Percentiles rank a stretch among this genome's conserved stretches.
phyloP scores from a whole-genome alignment of 176 grass and related monocot genomes.

The Carex myosuroides region DNA sequence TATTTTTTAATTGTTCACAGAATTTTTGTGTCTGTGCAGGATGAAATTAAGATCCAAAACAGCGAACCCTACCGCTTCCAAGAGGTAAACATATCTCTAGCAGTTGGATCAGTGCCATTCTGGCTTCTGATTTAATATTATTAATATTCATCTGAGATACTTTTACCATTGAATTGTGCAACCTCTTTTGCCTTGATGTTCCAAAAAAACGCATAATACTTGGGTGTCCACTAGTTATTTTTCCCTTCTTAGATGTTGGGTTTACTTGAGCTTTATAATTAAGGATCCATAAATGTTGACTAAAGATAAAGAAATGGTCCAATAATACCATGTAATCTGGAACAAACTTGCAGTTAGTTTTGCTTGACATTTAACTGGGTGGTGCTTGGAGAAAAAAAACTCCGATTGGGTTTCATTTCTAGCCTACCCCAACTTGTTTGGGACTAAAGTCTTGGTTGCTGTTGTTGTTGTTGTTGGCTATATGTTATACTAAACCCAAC shows the following conservation, averaged over 20 bases:
- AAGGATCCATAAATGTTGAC: not conserved
- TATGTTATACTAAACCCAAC: not conserved
- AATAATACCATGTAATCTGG: not conserved
- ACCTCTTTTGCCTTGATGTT: not conserved
- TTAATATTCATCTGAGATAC: not conserved
- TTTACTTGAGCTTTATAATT: too few species aligned
- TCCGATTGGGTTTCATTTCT: not conserved
- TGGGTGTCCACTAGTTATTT: not conserved
- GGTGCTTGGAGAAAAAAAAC: not conserved
- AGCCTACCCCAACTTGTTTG: too few species aligned
- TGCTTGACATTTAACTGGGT: not conserved
- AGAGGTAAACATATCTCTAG: slow-evolving; percentile 37
- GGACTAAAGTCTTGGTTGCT: too few species aligned
- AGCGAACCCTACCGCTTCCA: slow-evolving; percentile 63
- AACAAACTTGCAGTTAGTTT: not conserved
- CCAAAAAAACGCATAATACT: not conserved
- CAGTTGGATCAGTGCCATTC: not conserved
- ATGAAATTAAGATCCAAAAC: slow-evolving; percentile 95
- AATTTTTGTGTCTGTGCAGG: slow-evolving; percentile 36
- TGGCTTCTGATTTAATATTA: not conserved
- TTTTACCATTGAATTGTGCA: slow-evolving; percentile 5
- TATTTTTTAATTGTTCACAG: not conserved
- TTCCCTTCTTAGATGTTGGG: not conserved
- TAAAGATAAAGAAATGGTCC: not conserved
- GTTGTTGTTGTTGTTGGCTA: not conserved